Evolutionary conservation across 305 asterid genomes (phyloP).

Genomic region (Solanum aculeatissimum): DNA sequence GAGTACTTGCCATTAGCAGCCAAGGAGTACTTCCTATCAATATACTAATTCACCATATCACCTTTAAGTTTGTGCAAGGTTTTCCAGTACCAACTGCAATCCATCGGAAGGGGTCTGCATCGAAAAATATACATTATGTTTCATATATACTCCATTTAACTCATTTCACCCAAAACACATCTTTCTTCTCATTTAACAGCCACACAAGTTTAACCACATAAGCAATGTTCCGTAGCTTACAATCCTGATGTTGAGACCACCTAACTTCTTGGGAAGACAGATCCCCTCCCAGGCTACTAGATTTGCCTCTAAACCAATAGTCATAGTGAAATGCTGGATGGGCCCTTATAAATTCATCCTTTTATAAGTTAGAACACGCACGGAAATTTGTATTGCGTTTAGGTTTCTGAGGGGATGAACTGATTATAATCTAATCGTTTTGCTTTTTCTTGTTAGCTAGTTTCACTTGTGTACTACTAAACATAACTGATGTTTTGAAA

Average conservation of each 20-base stretch:
- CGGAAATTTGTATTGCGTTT: not conserved
- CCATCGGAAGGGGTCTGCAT: not conserved
- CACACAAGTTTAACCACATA: not conserved
- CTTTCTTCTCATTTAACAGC: not conserved
- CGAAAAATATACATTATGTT: not conserved
- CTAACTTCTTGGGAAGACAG: too few relatives aligned
- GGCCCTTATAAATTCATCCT: not conserved
- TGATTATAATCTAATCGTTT: not conserved
- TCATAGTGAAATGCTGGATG: not conserved
- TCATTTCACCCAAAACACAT: not conserved
- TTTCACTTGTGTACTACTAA: not conserved
- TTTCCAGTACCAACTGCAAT: not conserved
- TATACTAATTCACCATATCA: not conserved
- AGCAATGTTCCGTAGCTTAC: not conserved
- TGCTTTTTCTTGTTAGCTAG: not conserved
- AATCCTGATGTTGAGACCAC: not conserved
- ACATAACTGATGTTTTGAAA: not conserved
- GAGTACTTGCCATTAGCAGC: not conserved
- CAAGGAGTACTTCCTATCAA: not conserved
- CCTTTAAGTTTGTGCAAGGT: not conserved
- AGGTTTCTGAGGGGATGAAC: not conserved
- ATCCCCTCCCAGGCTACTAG: not conserved
- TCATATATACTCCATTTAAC: not conserved
- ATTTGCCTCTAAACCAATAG: not conserved
- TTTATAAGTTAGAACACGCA: not conserved